phyloP scores from a whole-genome alignment of 257 asterid species.

The Sherardia arvensis region DNA sequence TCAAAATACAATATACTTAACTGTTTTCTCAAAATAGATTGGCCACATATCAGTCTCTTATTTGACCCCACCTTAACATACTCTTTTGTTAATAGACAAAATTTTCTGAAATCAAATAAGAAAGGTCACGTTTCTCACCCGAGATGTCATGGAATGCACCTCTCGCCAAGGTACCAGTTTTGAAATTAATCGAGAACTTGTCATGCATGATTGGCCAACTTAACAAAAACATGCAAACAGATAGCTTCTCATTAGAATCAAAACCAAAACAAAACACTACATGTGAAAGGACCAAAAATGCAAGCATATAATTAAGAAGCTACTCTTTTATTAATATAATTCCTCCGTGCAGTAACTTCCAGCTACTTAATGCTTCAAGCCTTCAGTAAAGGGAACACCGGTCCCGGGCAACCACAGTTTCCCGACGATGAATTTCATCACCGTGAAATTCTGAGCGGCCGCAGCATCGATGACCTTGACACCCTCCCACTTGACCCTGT shows the following conservation, averaged over 20 bases:
- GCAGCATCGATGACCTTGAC: conserved; percentile 28
- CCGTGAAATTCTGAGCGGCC: conserved; percentile 46
- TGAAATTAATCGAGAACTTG: not conserved
- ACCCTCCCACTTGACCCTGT: conserved; percentile 60
- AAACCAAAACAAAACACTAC: not conserved
- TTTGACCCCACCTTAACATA: too few relatives aligned
- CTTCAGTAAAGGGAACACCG: conserved; percentile 25
- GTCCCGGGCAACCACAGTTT: conserved; percentile 47
- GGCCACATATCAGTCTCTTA: too few relatives aligned
- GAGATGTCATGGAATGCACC: too few relatives aligned
- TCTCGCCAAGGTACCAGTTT: too few relatives aligned
- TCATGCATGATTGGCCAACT: not conserved
- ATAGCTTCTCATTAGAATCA: not conserved
- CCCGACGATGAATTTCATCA: conserved; percentile 36
- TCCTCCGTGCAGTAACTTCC: not conserved
- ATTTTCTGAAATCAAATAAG: too few relatives aligned
- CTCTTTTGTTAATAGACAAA: too few relatives aligned
- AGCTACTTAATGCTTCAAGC: not conserved
- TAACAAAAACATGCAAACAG: not conserved
- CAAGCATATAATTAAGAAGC: not conserved
- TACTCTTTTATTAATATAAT: not conserved
- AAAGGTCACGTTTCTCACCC: too few relatives aligned
- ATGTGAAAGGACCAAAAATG: not conserved
- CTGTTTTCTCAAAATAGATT: too few relatives aligned
- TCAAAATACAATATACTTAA: too few relatives aligned